A percentile compares a stretch with the other conserved stretches of the same genome.
These are phyloP conservation scores for Trypanosoma boissoni DNA, from an alignment of 208 protist species.

Conservation along the genomic window DNA sequence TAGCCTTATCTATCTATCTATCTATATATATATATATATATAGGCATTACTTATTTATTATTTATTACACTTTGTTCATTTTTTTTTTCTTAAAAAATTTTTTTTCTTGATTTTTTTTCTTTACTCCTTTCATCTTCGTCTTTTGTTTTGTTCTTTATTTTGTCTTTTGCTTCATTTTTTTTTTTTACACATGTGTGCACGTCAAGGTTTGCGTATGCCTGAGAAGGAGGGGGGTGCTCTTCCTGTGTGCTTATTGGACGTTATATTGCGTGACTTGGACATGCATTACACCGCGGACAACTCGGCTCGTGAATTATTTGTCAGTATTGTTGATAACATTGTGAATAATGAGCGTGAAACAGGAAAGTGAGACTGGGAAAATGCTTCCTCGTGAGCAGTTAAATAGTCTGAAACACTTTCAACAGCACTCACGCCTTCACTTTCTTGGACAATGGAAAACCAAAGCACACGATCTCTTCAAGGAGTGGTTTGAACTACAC, in stretches of 20 bases:
- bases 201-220: not conserved
- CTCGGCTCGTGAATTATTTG: slow-evolving; percentile 28
- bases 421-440: slow-evolving; percentile 88
- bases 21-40: not conserved
- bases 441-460: slow-evolving; percentile 94
- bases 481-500: slow-evolving; percentile 50
- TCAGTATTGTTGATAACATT: slow-evolving; percentile 28
- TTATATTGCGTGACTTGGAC: slow-evolving; percentile 38
- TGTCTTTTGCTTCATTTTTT: slow-evolving; percentile 20
- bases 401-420: slow-evolving; percentile 86
- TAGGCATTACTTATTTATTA: slow-evolving; percentile 1
- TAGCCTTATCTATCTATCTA: too few species aligned
- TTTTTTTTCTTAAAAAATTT: not conserved
- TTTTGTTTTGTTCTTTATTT: slow-evolving; percentile 12
- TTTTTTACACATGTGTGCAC: slow-evolving; percentile 2
- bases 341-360: slow-evolving; percentile 20
- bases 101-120: not conserved
- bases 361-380: slow-evolving; percentile 3
- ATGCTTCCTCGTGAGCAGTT: slow-evolving; percentile 34
- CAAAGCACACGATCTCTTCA: slow-evolving; percentile 63
- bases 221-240: slow-evolving; percentile 8
- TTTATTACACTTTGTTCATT: not conserved
- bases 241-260: slow-evolving; percentile 28
- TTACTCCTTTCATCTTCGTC: not conserved
- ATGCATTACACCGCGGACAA: slow-evolving; percentile 39